Evolutionary conservation across 352 stramenopile genomes (phyloP), one percentile per base, ranked within the genome.

Genomic region (Globisporangium abappressorium): DNA sequence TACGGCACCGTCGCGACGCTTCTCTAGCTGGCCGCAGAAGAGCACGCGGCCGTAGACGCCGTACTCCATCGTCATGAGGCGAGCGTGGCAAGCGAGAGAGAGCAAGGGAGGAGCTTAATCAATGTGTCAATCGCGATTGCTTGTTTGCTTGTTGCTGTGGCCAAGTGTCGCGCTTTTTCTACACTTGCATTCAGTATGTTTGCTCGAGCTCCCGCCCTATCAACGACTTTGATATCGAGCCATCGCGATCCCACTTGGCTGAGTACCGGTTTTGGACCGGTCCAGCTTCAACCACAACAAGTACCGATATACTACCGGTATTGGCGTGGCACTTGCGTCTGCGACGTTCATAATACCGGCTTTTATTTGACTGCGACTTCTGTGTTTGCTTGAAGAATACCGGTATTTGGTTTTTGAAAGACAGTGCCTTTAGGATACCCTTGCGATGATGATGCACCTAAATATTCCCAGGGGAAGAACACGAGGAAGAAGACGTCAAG

Each of bases 1-100:
- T 70, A 94, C 83, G 28, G 84, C 85, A 30, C 85, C 85, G 59
- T 93, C 85, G 49, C 85, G 81, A 26, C 83, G 81, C 70, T 93
- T 93, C 59, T 93, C 85, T 14, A 93, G 69, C 64, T 89, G 81
- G 0, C 85, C 85, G 62, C 80, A 93, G 74, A 85, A 92, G 38
- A 93, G 71, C 46, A 93, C 78, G 63, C 84, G 83, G 8, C 85
- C 82, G 60, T 89, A 89, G 43, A 90, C 81, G n/a, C 82, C 84
- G 54, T 85, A 90, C 70, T 89, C 81, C 65, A 92, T 76, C 30
- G 30, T 18, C 41, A 47, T 47, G 41, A 7, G 18, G 14, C 15
- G 18, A n/a, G 41, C 41, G 15, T 20, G 41, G 14, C 41, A 12
- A 41, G 34, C 41, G 41, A 47, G 41, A 14, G 41, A 47, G 41